phyloP scores from a whole-genome alignment of 1,284 basidiomycete species.

The Amylostereum chailletii region DNA sequence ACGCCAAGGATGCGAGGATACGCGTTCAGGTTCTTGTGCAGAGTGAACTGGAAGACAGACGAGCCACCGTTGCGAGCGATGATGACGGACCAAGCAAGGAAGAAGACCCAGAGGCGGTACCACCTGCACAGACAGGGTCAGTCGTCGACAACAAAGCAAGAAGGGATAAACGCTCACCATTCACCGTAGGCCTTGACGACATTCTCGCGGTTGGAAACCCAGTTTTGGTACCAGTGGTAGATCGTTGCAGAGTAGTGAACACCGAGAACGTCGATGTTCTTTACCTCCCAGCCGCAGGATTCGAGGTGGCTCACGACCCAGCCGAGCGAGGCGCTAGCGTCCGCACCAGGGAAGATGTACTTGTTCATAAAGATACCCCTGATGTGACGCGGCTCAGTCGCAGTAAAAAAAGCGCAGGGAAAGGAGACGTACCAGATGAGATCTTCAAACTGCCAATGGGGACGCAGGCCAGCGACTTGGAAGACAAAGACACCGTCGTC shows the following conservation, averaged over 20 bases:
- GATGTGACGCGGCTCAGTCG: conserved; percentile 2
- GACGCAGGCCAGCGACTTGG: conserved; percentile 94
- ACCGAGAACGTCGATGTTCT: conserved; percentile 91
- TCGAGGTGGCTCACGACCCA: conserved; percentile 92
- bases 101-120: conserved; percentile 89
- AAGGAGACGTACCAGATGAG: conserved; percentile 69
- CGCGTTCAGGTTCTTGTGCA: conserved; percentile 96
- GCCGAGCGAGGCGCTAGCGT: conserved; percentile 89
- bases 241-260: conserved; percentile 97
- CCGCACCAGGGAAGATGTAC: conserved; percentile 96
- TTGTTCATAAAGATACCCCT: conserved; percentile 94
- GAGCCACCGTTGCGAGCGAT: conserved; percentile 74
- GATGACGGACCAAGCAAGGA: conserved; percentile 78
- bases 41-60: conserved; percentile 91
- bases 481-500: conserved; percentile 94
- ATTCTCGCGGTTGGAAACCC: conserved; percentile 85
- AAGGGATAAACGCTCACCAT: conserved; percentile 23
- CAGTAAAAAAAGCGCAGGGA: neutral
- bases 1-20: conserved; percentile 84
- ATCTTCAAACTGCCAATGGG: conserved; percentile 96
- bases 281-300: conserved; percentile 92
- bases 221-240: conserved; percentile 94
- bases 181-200: conserved; percentile 88
- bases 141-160: neutral
- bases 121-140: conserved; percentile 31